Conservation (phyloP, 1,284 basidiomycete genomes). For the Irpex lacteus region DNA sequence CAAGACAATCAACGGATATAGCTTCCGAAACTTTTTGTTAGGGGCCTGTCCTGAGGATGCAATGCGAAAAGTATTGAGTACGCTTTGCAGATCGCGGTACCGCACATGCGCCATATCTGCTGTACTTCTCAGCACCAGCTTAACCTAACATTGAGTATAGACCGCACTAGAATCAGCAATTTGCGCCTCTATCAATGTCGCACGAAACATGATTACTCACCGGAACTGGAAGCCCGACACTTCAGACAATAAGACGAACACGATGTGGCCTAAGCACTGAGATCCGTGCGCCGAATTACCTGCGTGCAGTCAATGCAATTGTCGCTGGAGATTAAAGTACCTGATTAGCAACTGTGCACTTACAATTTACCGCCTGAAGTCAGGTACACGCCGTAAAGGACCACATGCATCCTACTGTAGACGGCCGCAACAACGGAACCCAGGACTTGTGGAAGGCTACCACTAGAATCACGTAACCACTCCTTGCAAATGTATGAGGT, state of each 20-base stretch:
- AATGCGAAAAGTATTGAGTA: not conserved
- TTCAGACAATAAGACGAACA: not conserved
- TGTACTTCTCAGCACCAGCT: not conserved
- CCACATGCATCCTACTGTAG: not conserved
- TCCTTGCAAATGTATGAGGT: no score
- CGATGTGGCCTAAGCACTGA: not conserved
- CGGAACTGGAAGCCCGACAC: not conserved
- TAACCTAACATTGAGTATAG: not conserved
- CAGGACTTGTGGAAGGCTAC: not conserved
- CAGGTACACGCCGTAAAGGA: not conserved
- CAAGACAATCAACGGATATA: not conserved
- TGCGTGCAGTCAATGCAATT: not conserved
- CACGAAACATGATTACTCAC: not conserved
- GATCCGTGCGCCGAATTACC: not conserved
- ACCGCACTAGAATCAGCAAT: not conserved
- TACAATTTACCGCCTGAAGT: not conserved
- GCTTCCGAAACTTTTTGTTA: not conserved
- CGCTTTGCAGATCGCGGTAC: not conserved
- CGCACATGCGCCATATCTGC: not conserved
- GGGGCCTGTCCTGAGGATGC: not conserved
- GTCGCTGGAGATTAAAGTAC: not conserved
- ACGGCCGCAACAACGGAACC: not conserved
- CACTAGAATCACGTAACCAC: no score
- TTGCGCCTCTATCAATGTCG: not conserved
- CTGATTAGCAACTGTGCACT: not conserved